Percentiles rank a stretch among this genome's conserved stretches.
phyloP scores from a whole-genome alignment of 148 eudicot species.

The Vaccinium darrowii region DNA sequence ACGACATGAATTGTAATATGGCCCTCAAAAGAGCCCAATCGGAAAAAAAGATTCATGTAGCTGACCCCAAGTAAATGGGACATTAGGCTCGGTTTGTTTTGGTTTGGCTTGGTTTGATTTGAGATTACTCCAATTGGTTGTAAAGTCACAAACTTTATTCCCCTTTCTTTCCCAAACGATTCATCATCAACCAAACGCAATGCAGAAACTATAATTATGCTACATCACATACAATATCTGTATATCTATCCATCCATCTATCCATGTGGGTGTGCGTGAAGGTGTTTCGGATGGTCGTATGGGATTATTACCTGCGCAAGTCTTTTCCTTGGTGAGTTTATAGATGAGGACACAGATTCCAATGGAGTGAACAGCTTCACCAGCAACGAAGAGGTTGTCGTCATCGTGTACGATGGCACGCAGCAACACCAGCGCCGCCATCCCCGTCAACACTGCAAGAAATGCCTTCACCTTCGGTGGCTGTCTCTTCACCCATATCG shows the following conservation, averaged over 20 bases:
- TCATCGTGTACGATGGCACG: constrained; percentile 71
- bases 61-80: too few relatives aligned
- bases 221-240: too few relatives aligned
- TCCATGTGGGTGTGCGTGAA: neutral
- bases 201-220: too few relatives aligned
- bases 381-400: constrained; percentile 83
- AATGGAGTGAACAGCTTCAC: constrained; percentile 81
- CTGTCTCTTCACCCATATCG: constrained; percentile 65
- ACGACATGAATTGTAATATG: too few relatives aligned
- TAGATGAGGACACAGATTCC: constrained; percentile 76
- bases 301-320: constrained; percentile 69
- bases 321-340: constrained; percentile 78
- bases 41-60: too few relatives aligned
- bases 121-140: too few relatives aligned
- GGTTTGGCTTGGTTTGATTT: too few relatives aligned
- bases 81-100: too few relatives aligned
- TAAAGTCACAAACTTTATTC: too few relatives aligned
- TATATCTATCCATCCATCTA: too few relatives aligned
- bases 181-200: neutral
- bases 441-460: constrained; percentile 66
- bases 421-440: constrained; percentile 62
- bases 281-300: neutral
- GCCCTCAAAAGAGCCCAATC: too few relatives aligned
- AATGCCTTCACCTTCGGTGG: constrained; percentile 92
- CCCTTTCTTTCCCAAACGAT: too few relatives aligned